phyloP scores from a whole-genome alignment of 2,329 filamentous ascomycete genomes.

The Diaporthe sp. region DNA sequence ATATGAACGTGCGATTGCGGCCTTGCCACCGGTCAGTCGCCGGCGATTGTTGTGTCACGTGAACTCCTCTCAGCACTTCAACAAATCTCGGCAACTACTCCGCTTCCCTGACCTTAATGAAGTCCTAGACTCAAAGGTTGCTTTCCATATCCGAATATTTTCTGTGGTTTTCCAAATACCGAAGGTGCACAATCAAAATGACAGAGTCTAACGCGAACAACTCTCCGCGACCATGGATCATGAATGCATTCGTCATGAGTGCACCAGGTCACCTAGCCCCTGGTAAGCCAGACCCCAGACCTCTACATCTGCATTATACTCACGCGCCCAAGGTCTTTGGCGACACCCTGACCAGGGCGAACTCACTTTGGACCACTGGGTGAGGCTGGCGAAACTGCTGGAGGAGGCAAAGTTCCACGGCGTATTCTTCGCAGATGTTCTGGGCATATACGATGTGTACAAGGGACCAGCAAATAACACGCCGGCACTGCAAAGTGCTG shows the following conservation, averaged over 20 bases:
- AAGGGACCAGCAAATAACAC: constrained; percentile 67
- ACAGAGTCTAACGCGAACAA: background rate
- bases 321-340: constrained; percentile 19
- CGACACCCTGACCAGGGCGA: constrained; percentile 40
- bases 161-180: background rate
- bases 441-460: constrained; percentile 78
- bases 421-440: constrained; percentile 54
- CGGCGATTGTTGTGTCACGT: background rate
- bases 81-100: background rate
- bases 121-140: too few relatives aligned
- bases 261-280: constrained; percentile 29
- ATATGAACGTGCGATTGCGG: constrained; percentile 19
- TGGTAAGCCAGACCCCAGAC: background rate
- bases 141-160: background rate
- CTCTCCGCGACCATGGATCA: constrained; percentile 42
- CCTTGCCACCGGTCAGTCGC: background rate
- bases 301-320: background rate
- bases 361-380: constrained; percentile 61
- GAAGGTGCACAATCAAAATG: background rate
- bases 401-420: constrained; percentile 53
- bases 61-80: background rate
- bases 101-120: background rate
- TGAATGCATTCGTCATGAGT: constrained; percentile 55
- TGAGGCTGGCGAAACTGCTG: constrained; percentile 50
- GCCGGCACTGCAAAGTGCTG: constrained; percentile 71